phyloP scores from a whole-genome alignment of 116 monocot genomes.

The Iris pallida region DNA sequence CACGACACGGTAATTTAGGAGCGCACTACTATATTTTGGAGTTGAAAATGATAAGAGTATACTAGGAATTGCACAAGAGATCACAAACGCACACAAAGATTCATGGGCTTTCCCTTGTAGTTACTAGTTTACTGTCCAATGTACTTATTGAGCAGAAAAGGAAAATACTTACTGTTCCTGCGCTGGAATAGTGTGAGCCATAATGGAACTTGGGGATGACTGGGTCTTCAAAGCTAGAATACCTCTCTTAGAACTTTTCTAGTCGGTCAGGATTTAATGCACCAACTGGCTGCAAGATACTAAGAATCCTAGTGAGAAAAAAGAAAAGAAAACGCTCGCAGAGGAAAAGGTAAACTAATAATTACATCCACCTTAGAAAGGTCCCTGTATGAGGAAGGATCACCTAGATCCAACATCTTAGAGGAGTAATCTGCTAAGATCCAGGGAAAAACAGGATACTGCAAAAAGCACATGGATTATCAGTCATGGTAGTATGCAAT shows the following conservation, averaged over 20 bases:
- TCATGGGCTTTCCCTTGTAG: not conserved
- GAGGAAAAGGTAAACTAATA: not conserved
- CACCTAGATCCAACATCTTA: slow-evolving; percentile 53
- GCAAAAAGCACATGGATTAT: slow-evolving; percentile 18
- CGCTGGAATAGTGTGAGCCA: slow-evolving; percentile 97
- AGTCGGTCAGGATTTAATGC: slow-evolving; percentile 91
- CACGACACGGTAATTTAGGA: no score
- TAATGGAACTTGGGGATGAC: slow-evolving; percentile 96
- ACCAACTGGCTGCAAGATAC: slow-evolving; percentile 79
- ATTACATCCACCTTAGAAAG: slow-evolving; percentile 74
- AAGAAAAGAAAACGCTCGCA: not conserved
- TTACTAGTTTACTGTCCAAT: not conserved
- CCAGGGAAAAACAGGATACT: slow-evolving; percentile 99
- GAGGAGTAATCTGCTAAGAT: slow-evolving; percentile 87
- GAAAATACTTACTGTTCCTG: slow-evolving; percentile 68
- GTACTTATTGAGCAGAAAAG: not conserved
- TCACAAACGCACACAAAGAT: no score
- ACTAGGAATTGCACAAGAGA: no score
- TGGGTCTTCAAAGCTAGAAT: slow-evolving; percentile 91
- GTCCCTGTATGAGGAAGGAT: slow-evolving; percentile 79
- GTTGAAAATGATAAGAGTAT: no score
- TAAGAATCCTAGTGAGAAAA: slow-evolving; percentile 5
- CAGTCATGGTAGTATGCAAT: slow-evolving; percentile 3
- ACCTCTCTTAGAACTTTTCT: slow-evolving; percentile 85
- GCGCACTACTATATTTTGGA: no score